Conservation (phyloP, 768 basidiomycete species). For the Hygrophorus pudorinus region DNA sequence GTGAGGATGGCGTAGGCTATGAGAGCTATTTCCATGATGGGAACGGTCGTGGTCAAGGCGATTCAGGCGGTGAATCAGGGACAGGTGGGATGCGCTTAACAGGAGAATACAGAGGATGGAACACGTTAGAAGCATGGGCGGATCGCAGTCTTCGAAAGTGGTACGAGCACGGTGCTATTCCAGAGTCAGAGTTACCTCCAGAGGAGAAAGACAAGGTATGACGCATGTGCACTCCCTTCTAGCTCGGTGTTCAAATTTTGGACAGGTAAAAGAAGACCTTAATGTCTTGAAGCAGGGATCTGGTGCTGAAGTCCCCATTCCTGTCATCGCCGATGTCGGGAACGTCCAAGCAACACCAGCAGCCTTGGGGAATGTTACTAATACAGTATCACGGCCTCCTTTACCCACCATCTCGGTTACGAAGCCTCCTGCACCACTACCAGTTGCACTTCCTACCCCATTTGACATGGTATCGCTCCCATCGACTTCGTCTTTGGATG, state of each 20-base stretch:
- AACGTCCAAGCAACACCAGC: conserved; percentile 26
- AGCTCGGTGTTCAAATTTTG: no score
- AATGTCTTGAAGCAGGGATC: conserved; percentile 35
- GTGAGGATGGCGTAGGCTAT: conserved; percentile 80
- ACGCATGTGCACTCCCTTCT: conserved; percentile 5
- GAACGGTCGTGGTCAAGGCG: conserved; percentile 64
- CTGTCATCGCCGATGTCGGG: conserved; percentile 38
- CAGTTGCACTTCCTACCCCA: conserved; percentile 58
- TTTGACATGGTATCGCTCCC: conserved; percentile 42
- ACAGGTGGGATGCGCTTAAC: conserved; percentile 61
- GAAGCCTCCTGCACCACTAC: conserved; percentile 61
- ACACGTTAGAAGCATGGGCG: conserved; percentile 86
- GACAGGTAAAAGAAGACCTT: conserved; percentile 31
- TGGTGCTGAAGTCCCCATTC: conserved; percentile 48
- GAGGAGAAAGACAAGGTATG: conserved; percentile 40
- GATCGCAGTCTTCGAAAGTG: conserved; percentile 82
- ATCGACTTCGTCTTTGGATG: conserved; percentile 33
- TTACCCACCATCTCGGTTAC: conserved; percentile 54
- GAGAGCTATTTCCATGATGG: conserved; percentile 83
- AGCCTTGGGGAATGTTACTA: conserved; percentile 10
- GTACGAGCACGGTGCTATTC: conserved; percentile 68
- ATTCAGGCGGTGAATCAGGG: conserved; percentile 69
- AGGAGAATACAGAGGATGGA: conserved; percentile 90
- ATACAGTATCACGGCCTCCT: conserved; percentile 12
- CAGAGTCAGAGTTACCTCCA: conserved; percentile 32